Conservation (phyloP, 2,329 filamentous ascomycete genomes). For the Aureobasidium sp. region DNA sequence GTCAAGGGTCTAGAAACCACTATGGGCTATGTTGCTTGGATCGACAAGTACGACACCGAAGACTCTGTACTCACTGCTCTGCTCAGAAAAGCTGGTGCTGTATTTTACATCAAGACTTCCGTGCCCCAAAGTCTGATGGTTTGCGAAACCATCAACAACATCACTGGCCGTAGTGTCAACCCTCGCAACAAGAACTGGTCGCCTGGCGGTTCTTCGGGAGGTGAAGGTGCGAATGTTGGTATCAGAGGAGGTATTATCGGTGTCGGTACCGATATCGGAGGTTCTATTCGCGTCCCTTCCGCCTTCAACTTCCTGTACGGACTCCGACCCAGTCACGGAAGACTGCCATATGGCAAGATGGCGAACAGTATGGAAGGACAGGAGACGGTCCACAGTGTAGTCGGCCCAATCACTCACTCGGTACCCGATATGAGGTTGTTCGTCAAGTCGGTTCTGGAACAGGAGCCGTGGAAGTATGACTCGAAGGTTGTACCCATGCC, state of each 20-base stretch:
- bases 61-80: conserved; percentile 67
- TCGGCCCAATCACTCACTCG: conserved; percentile 69
- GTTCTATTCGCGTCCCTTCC: conserved; percentile 65
- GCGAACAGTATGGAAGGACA: conserved; percentile 73
- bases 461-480: conserved; percentile 72
- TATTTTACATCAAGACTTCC: conserved; percentile 62
- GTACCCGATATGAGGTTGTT: conserved; percentile 61
- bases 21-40: conserved; percentile 72
- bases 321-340: conserved; percentile 58
- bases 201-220: conserved; percentile 65
- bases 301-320: conserved; percentile 66
- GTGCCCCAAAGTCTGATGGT: conserved; percentile 64
- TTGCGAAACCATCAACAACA: conserved; percentile 68
- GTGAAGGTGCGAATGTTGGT: conserved; percentile 63
- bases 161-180: conserved; percentile 65
- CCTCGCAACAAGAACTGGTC: conserved; percentile 62
- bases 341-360: conserved; percentile 63
- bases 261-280: conserved; percentile 65
- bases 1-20: conserved; percentile 51
- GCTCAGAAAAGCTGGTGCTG: conserved; percentile 58
- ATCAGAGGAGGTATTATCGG: conserved; percentile 60
- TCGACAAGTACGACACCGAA: conserved; percentile 65
- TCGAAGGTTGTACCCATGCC: conserved; percentile 72
- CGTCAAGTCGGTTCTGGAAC: conserved; percentile 61
- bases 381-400: conserved; percentile 66